A percentile compares a stretch with the other conserved stretches of the same genome.
Conservation (phyloP, 2,329 filamentous ascomycete species). For the Pestalotiopsis sp. region DNA sequence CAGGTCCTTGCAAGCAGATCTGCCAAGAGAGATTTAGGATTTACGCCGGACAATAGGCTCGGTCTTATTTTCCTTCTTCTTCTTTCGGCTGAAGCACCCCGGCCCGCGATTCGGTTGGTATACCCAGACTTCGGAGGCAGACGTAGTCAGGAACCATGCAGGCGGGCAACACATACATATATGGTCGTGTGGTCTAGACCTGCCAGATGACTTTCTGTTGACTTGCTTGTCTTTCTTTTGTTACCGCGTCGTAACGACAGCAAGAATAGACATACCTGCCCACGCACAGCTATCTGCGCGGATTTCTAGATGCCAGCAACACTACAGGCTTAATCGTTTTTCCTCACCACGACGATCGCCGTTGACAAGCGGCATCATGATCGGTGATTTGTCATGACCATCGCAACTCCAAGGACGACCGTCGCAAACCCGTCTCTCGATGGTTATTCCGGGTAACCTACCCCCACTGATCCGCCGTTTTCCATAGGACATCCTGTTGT, state of each 20-base stretch:
- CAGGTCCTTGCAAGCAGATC: background rate
- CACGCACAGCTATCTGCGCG: too few relatives aligned
- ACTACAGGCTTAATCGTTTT: background rate
- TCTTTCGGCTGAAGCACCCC: background rate
- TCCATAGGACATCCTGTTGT: background rate
- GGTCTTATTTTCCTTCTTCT: background rate
- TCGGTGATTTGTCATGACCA: background rate
- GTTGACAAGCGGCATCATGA: background rate
- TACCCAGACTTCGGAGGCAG: background rate
- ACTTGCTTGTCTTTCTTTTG: too few relatives aligned
- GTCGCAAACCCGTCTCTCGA: background rate
- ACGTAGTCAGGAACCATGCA: too few relatives aligned
- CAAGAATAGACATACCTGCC: too few relatives aligned
- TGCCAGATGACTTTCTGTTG: too few relatives aligned
- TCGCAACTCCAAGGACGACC: background rate
- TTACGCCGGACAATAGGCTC: background rate
- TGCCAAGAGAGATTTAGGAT: background rate
- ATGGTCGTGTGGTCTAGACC: too few relatives aligned
- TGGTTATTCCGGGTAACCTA: background rate
- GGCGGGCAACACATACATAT: too few relatives aligned
- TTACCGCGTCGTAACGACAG: too few relatives aligned
- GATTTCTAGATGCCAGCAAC: background rate
- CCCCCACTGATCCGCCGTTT: background rate
- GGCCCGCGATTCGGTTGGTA: background rate
- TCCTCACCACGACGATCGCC: background rate